Evolutionary conservation across 2,329 filamentous ascomycete genomes (phyloP).

Genomic region (Thielaviopsis euricoi): DNA sequence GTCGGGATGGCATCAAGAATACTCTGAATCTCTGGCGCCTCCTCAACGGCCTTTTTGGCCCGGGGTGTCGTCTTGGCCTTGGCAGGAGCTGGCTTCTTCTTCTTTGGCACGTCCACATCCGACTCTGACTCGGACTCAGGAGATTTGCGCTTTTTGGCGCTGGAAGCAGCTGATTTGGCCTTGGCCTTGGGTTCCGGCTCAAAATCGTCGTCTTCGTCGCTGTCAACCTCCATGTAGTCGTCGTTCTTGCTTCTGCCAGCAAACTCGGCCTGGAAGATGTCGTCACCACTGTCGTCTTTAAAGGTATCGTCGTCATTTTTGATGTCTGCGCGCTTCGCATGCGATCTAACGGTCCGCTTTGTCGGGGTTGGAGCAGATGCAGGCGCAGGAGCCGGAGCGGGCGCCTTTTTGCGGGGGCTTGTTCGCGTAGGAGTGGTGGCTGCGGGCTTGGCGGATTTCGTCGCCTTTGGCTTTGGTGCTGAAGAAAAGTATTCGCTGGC

Average conservation of each 20-base stretch:
- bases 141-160: constrained; percentile 40
- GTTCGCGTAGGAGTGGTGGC: constrained; percentile 30
- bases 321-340: constrained; percentile 6
- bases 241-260: constrained; percentile 53
- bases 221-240: constrained; percentile 57
- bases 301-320: constrained; percentile 41
- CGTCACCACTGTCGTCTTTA: constrained; percentile 56
- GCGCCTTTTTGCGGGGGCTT: constrained; percentile 34
- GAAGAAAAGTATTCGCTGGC: constrained; percentile 42
- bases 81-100: constrained; percentile 42
- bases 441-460: constrained; percentile 23
- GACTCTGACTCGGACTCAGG: constrained; percentile 36
- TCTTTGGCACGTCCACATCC: constrained; percentile 43
- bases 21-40: constrained; percentile 51
- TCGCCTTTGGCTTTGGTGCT: constrained; percentile 16
- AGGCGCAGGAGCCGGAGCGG: constrained; percentile 13
- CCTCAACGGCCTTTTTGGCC: constrained; percentile 53
- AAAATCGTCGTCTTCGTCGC: constrained; percentile 43
- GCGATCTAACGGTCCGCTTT: constrained; percentile 1
- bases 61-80: constrained; percentile 38
- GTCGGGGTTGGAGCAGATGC: constrained; percentile 16
- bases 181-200: constrained; percentile 28
- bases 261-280: constrained; percentile 65
- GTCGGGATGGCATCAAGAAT: constrained; percentile 81
- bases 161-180: constrained; percentile 18